phyloP scores from a whole-genome alignment of 2,329 filamentous ascomycete species.

The Lecanosticta acicola region DNA sequence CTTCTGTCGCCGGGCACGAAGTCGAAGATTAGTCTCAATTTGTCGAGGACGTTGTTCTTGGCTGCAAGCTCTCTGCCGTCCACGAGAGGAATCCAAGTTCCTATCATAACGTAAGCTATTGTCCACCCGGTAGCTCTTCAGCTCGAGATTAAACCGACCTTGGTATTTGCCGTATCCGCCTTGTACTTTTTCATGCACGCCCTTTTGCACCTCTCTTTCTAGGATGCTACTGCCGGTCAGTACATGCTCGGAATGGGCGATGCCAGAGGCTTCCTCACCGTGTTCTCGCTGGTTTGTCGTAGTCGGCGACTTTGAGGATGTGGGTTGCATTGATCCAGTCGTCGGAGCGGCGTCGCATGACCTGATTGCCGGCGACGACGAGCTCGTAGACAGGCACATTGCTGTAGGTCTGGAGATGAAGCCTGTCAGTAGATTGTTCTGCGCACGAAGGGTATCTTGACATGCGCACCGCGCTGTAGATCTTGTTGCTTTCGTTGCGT shows the following conservation, averaged over 20 bases:
- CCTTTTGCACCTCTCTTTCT: constrained; percentile 94
- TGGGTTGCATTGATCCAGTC: constrained; percentile 99
- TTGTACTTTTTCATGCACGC: constrained; percentile 94
- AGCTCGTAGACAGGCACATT: constrained; percentile 28
- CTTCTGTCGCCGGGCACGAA: constrained; percentile 78
- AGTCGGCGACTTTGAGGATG: constrained; percentile 92
- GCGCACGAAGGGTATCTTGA: not conserved
- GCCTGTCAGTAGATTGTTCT: not conserved
- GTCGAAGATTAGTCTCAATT: constrained; percentile 82
- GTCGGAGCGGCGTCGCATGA: constrained; percentile 89
- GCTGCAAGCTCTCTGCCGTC: constrained; percentile 76
- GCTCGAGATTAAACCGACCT: constrained; percentile 47
- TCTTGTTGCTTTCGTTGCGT: constrained; percentile 37
- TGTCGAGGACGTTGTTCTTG: constrained; percentile 79
- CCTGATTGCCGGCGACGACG: constrained; percentile 65
- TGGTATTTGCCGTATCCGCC: constrained; percentile 99
- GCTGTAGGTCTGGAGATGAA: constrained; percentile 48
- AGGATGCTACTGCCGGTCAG: constrained; percentile 52
- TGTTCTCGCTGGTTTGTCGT: constrained; percentile 93
- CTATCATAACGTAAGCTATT: constrained; percentile 38
- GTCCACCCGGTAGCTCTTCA: not conserved
- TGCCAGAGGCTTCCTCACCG: too few species aligned
- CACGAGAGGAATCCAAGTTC: constrained; percentile 90
- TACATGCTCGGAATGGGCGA: too few species aligned
- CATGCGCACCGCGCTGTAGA: constrained; percentile 49